Evolutionary conservation across 805 yeast genomes (phyloP).

Genomic region (Lachancea cidri): DNA sequence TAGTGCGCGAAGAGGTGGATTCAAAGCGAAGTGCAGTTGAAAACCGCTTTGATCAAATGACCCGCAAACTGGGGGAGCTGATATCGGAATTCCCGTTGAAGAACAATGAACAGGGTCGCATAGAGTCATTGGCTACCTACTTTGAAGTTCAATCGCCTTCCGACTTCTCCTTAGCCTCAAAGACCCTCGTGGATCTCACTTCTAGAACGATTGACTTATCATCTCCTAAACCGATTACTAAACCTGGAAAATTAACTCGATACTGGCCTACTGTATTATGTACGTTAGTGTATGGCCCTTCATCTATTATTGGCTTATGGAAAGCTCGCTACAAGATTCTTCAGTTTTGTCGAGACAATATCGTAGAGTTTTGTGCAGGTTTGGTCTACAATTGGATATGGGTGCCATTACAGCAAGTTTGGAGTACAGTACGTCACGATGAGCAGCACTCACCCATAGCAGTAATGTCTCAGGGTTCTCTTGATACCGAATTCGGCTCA

Average conservation of each 20-base stretch:
- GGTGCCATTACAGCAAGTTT: slow-evolving; percentile 64
- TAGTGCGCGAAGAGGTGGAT: slow-evolving; percentile 19
- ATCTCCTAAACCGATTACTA: slow-evolving; percentile 7
- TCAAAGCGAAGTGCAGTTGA: slow-evolving; percentile 6
- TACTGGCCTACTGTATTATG: slow-evolving; percentile 62
- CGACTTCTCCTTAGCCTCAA: no score
- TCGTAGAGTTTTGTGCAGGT: slow-evolving; percentile 59
- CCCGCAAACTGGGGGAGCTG: slow-evolving; percentile 19
- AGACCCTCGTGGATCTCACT: no score
- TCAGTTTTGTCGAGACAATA: slow-evolving; percentile 51
- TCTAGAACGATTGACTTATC: slow-evolving; percentile 4
- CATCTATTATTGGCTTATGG: slow-evolving; percentile 39
- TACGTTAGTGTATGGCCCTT: slow-evolving; percentile 48
- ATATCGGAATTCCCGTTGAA: slow-evolving; percentile 13
- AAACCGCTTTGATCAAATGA: slow-evolving; percentile 9
- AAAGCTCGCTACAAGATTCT: slow-evolving; percentile 48
- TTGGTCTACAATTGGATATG: slow-evolving; percentile 81
- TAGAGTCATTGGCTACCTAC: not conserved
- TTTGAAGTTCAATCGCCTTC: no score
- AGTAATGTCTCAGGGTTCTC: slow-evolving; percentile 70
- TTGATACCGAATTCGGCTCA: slow-evolving; percentile 72
- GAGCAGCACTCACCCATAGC: slow-evolving; percentile 60
- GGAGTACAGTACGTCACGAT: slow-evolving; percentile 81
- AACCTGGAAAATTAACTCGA: slow-evolving; percentile 43
- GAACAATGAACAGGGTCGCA: not conserved